phyloP scores from a whole-genome alignment of 495 filamentous ascomycete genomes.

The Neurospora hispaniola region DNA sequence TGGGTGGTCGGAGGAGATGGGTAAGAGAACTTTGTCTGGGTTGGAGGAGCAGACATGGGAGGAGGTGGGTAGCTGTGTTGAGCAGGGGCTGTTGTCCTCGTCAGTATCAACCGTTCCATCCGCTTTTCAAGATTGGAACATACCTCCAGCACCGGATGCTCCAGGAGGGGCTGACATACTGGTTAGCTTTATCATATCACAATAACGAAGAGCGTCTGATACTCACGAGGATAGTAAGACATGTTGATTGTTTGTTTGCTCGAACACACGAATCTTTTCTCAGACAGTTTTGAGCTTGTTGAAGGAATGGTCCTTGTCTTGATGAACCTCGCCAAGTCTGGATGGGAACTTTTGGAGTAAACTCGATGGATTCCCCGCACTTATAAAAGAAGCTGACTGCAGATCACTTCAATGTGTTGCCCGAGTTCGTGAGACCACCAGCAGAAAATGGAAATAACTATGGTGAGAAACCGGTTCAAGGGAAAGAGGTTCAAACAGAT shows the following conservation, averaged over 20 bases:
- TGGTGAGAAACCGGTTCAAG: neutral
- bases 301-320: neutral
- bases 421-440: neutral
- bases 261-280: neutral
- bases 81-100: conserved; percentile 3
- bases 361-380: neutral
- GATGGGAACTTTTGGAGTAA: neutral
- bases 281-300: neutral
- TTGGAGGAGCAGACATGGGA: conserved; percentile 31
- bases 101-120: neutral
- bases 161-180: conserved; percentile 14
- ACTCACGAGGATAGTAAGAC: conserved; percentile 29
- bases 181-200: neutral
- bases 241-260: conserved; percentile 5
- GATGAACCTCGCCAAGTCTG: neutral
- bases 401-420: neutral
- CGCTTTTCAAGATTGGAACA: neutral
- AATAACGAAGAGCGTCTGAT: neutral
- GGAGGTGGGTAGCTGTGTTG: conserved; percentile 22
- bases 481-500: neutral
- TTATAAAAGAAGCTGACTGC: neutral
- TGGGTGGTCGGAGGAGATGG: conserved; percentile 26
- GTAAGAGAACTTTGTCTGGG: conserved; percentile 35
- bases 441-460: neutral
- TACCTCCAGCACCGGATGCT: conserved; percentile 17